Evolutionary conservation across 805 yeast species (phyloP), one percentile per base, ranked within the genome.

Genomic region (Starmerella bombicola): DNA sequence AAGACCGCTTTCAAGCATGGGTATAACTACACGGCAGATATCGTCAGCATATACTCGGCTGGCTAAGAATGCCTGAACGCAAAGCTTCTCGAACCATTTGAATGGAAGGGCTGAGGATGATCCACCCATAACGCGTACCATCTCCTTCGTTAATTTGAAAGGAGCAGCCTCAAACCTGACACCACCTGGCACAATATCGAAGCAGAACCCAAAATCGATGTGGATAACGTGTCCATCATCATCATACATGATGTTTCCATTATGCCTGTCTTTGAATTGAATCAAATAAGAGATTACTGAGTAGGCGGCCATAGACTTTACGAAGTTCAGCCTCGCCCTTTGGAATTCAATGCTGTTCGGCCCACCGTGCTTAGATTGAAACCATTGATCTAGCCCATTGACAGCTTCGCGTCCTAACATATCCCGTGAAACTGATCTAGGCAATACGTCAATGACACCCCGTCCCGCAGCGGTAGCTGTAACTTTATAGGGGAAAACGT

Each of bases 381-480:
- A 91, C 63, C 88, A 91, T 56, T 88, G 95, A 57, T 83, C 85
- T 41, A 91, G 67, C 2, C 97, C 98, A 61, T 91, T 91, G 21
- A 91, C 98, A 1, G 98, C 98, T 57, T 91, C 99, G 55, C 99
- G 74, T 31, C 99, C 99, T 38, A 91, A 70, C 97, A 91, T 88
- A 63, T 91, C 99, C 64, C 99, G 76, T 32, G 95, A 84, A 21
- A 84, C 78, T 5, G 96, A 80, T 57, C 88, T 82, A 25, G 98
- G 98, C 50, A 91, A 69, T 24, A 93, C 98, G 59, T 93, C 99
- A 64, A 91, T 91, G 33, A 91, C 93, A 62, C 99, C 99, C 66
- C 97, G 86, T 0, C 99, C 98, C 1, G 98, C 97, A 2, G 95
- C 95, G 8, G 99, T 91, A 1, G 99, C 98, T 0, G 95, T 86